Evolutionary conservation across 192 early-diverging fungal species (phyloP).

Genomic region (Gryganskiella cystojenkinii): DNA sequence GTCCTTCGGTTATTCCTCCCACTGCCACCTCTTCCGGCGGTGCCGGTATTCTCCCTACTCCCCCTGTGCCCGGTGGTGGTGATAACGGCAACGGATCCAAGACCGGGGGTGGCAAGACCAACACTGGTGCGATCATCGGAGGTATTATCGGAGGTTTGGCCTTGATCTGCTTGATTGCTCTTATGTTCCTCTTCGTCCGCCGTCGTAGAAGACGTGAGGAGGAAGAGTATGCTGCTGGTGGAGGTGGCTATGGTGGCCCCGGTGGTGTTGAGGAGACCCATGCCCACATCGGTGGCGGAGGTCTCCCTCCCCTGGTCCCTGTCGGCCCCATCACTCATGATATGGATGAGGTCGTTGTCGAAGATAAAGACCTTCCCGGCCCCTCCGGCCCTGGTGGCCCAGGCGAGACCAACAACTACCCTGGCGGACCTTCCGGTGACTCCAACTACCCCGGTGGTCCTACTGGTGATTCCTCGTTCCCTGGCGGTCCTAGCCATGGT

Average conservation of each 20-base stretch:
- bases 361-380: constrained; percentile 4
- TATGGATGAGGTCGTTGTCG: constrained; percentile 16
- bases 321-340: constrained; percentile 10
- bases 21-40: background rate
- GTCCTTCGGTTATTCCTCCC: constrained; percentile 20
- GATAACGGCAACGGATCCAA: constrained; percentile 27
- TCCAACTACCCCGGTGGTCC: constrained; percentile 21
- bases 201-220: constrained; percentile 29
- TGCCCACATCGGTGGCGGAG: background rate
- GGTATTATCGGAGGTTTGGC: constrained; percentile 27
- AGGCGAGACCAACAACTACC: background rate
- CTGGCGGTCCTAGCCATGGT: constrained; percentile 26
- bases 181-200: constrained; percentile 41
- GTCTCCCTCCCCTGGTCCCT: constrained; percentile 29
- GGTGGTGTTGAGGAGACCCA: constrained; percentile 2
- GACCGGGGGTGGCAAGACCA: constrained; percentile 11
- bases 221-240: background rate
- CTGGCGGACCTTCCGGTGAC: constrained; percentile 5
- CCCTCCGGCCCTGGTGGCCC: constrained; percentile 4
- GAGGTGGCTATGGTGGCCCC: background rate
- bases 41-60: constrained; percentile 3
- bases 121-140: constrained; percentile 28
- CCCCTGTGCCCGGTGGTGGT: constrained; percentile 1
- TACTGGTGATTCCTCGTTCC: constrained; percentile 3
- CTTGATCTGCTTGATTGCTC: constrained; percentile 36